Evolutionary conservation across 805 yeast genomes (phyloP), one percentile per base, ranked within the genome.

Genomic region (Gaillardinia entomophila): DNA sequence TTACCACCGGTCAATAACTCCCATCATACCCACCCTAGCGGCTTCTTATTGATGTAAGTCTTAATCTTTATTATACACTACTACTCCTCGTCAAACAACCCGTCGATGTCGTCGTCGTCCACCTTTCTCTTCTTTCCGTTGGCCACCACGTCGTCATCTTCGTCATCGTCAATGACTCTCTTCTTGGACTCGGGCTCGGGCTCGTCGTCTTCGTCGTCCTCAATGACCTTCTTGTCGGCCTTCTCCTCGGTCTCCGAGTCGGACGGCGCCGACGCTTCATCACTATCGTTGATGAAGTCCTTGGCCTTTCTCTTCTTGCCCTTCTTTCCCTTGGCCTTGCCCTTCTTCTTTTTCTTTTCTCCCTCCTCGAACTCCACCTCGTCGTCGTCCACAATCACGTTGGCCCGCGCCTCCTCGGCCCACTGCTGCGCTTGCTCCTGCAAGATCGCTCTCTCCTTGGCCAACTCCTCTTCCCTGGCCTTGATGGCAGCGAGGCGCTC

Each of bases 381-480:
- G 4, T 57, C 55, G 7, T 56, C 60, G 16, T 71, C 61, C n/a
- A 46, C 66, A 7, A 52, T 55, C n/a, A 51, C 53, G 17, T 51
- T 48, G 50, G 53, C 43, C 35, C 68, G 49, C 11, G 66, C 41
- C 43, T 59, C 73, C 55, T 60, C 67, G 4, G 66, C 68, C 72
- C 72, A 66, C 42, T 61, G 62, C 57, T 55, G 66, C 26, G 75
- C 76, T 45, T 71, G 79, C 33, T 70, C 81, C 38, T 70, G 66
- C 44, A 65, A 63, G 32, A 59, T 56, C 32, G 64, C 71, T 45
- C 71, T 51, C 44, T 75, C 80, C 44, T 53, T 55, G 12, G 62
- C 59, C 38, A 62, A 43, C 34, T 65, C 68, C 38, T 66, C 73
- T 38, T 71, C 74, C 41, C 53, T 64, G 30, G 63, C 65, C 41